These are phyloP conservation scores for Sanguinoderma infundibulare DNA, from an alignment of 1,284 basidiomycete species.

Conservation along the genomic window DNA sequence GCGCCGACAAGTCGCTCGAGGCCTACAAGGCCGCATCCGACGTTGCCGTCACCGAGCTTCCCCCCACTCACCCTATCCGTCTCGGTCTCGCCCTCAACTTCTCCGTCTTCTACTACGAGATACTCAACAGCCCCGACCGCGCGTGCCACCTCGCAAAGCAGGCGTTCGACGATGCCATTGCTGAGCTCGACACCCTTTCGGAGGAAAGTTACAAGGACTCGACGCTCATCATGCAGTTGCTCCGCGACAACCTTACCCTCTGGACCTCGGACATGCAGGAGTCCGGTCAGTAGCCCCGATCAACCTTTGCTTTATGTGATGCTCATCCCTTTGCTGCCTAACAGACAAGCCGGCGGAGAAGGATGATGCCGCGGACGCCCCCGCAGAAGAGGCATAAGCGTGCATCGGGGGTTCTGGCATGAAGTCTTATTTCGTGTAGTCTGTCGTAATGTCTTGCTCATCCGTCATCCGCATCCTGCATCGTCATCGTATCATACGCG, in stretches of 20 bases:
- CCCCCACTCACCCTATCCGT: constrained; percentile 99
- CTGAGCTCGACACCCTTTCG: constrained; percentile 98
- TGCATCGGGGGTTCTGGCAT: constrained; percentile 14
- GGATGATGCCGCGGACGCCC: constrained; percentile 54
- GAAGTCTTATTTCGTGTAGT: constrained; percentile 27
- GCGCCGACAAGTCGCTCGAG: constrained; percentile 98
- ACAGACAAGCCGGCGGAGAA: constrained; percentile 73
- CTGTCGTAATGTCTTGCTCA: constrained; percentile 28
- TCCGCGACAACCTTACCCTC: constrained; percentile 97
- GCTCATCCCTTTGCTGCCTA: constrained; percentile 1
- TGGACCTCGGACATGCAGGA: constrained; percentile 99
- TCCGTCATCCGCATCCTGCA: constrained; percentile 27
- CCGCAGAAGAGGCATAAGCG: constrained; percentile 34
- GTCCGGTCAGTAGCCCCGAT: constrained; percentile 56
- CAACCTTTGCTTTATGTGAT: neutral
- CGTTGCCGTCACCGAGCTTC: constrained; percentile 96
- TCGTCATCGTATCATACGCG: constrained; percentile 30
- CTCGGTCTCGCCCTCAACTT: constrained; percentile 99
- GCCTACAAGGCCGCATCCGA: constrained; percentile 99
- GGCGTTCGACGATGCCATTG: constrained; percentile 99
- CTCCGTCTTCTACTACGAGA: constrained; percentile 99
- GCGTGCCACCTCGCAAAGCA: constrained; percentile 99
- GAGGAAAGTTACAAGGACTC: constrained; percentile 99
- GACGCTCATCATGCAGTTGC: constrained; percentile 98
- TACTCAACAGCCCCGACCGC: constrained; percentile 98